phyloP scores from a whole-genome alignment of 73 alveolate species.

The Paramecium sexaurelia region DNA sequence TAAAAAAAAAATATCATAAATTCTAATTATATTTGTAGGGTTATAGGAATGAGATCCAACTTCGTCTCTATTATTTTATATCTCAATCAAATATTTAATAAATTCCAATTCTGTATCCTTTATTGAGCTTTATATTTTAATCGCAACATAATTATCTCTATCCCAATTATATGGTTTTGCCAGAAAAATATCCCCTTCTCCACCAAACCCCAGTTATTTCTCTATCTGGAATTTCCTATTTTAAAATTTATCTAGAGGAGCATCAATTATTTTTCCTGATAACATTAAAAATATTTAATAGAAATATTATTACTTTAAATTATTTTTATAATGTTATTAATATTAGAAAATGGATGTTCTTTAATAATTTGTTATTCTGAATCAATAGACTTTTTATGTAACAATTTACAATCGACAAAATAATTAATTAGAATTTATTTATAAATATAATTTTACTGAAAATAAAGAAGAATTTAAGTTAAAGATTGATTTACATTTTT shows the following conservation, averaged over 20 bases:
- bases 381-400: too few relatives aligned
- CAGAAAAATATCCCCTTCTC: neutral
- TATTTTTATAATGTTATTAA: too few relatives aligned
- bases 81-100: neutral
- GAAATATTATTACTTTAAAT: neutral
- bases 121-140: neutral
- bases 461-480: too few relatives aligned
- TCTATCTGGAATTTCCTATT: neutral
- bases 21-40: neutral
- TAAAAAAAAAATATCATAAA: neutral
- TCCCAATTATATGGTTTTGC: neutral
- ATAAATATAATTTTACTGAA: too few relatives aligned
- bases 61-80: neutral
- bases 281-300: too few relatives aligned
- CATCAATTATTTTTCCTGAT: neutral
- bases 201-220: neutral
- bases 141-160: neutral
- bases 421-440: too few relatives aligned
- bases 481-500: too few relatives aligned
- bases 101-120: neutral
- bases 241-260: neutral
- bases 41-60: neutral
- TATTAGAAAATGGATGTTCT: too few relatives aligned
- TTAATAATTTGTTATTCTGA: too few relatives aligned
- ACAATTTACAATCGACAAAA: too few relatives aligned